A percentile compares a stretch with the other conserved stretches of the same genome.
Evolutionary conservation across 2,329 filamentous ascomycete species (phyloP).

Genomic region (Cryphonectria radicalis): DNA sequence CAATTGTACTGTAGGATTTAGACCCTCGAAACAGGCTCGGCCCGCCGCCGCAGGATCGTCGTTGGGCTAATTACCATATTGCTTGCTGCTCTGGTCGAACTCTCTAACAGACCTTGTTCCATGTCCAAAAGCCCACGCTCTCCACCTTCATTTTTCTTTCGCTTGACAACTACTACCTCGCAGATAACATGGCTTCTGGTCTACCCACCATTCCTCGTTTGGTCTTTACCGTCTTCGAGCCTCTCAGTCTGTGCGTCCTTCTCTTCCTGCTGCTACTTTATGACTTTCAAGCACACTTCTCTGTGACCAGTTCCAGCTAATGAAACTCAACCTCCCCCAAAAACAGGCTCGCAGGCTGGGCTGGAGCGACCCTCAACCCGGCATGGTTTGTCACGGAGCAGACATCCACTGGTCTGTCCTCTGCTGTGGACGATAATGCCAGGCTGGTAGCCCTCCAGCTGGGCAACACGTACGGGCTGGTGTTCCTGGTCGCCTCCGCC

Average conservation of each 20-base stretch:
- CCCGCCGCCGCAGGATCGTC: neutral
- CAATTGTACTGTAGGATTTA: neutral
- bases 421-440: slow-evolving; percentile 48
- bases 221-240: slow-evolving; percentile 71
- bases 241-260: slow-evolving; percentile 64
- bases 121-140: neutral
- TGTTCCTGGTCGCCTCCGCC: slow-evolving; percentile 66
- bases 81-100: neutral
- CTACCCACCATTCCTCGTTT: slow-evolving; percentile 67
- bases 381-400: slow-evolving; percentile 69
- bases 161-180: neutral
- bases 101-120: neutral
- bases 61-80: slow-evolving; percentile 5
- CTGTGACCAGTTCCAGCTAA: neutral
- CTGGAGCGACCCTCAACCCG: slow-evolving; percentile 59
- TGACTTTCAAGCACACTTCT: neutral
- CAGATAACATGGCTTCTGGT: slow-evolving; percentile 57
- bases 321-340: neutral
- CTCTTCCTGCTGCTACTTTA: slow-evolving; percentile 16
- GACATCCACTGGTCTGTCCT: slow-evolving; percentile 46
- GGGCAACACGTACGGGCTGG: slow-evolving; percentile 70
- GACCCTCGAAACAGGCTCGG: slow-evolving; percentile 9
- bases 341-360: slow-evolving; percentile 61
- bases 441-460: slow-evolving; percentile 68
- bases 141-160: neutral